Percentiles rank a stretch among this genome's conserved stretches.
Evolutionary conservation across 164 flowering plant genomes (phyloP).

Genomic region (Sedum album): DNA sequence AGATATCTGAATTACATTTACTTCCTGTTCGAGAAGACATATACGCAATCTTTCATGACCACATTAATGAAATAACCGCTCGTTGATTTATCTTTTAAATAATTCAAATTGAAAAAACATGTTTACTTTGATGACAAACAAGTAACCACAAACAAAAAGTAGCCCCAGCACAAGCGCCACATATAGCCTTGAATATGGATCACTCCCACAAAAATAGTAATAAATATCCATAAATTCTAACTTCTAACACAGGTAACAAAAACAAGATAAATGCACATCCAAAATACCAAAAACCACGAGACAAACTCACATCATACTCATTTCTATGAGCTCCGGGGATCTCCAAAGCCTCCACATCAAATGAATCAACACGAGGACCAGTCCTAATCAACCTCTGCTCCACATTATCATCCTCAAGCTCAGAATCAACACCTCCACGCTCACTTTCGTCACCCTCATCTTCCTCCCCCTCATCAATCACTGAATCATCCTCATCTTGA

Average conservation of each 20-base stretch:
- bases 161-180: neutral
- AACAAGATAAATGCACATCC: neutral
- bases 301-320: slow-evolving; percentile 54
- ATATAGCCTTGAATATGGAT: neutral
- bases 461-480: slow-evolving; percentile 21
- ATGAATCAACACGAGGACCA: slow-evolving; percentile 86
- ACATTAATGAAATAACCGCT: neutral
- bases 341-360: slow-evolving; percentile 93
- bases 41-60: neutral
- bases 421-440: slow-evolving; percentile 12
- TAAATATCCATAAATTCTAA: neutral
- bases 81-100: neutral
- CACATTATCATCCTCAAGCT: slow-evolving; percentile 21
- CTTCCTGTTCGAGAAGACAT: neutral
- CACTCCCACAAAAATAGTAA: neutral
- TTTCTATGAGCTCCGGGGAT: slow-evolving; percentile 67
- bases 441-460: slow-evolving; percentile 9
- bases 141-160: neutral
- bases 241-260: too few species aligned
- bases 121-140: neutral
- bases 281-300: neutral
- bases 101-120: neutral
- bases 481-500: slow-evolving; percentile 65
- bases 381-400: slow-evolving; percentile 58
- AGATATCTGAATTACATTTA: neutral